A percentile compares a stretch with the other conserved stretches of the same genome.
phyloP scores from a whole-genome alignment of 495 filamentous ascomycete genomes.

The Penicillium crystallinum region DNA sequence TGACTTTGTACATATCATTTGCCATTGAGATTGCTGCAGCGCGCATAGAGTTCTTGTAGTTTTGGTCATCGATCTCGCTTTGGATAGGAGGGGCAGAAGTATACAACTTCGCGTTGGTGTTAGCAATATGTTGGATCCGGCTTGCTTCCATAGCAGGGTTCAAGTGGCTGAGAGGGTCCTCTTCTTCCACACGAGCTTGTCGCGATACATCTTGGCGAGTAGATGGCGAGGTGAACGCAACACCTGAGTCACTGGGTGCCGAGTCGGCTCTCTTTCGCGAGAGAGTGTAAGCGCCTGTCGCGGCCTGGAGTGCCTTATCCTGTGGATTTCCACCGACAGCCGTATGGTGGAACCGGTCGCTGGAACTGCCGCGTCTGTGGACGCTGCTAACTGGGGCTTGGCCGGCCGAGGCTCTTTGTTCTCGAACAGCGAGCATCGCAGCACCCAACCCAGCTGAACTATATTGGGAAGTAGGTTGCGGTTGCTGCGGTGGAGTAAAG shows the following conservation, averaged over 20 bases:
- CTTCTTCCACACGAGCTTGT: constrained; percentile 27
- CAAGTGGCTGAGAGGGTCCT: constrained; percentile 26
- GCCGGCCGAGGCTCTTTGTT: constrained; percentile 35
- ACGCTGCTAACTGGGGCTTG: constrained; percentile 4
- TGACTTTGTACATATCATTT: constrained; percentile 68
- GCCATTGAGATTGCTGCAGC: constrained; percentile 86
- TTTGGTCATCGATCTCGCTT: constrained; percentile 67
- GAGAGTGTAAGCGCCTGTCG: constrained; percentile 63
- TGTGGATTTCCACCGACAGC: constrained; percentile 47
- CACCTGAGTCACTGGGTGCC: constrained; percentile 43
- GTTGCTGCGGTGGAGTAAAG: constrained; percentile 51
- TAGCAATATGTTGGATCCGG: constrained; percentile 49
- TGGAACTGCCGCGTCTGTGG: constrained; percentile 11
- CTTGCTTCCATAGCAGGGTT: constrained; percentile 50
- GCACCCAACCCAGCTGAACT: constrained; percentile 66
- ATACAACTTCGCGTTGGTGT: constrained; percentile 59
- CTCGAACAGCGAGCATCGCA: constrained; percentile 62
- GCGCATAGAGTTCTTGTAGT: constrained; percentile 61
- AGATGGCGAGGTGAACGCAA: constrained; percentile 56
- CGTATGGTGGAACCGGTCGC: constrained; percentile 38
- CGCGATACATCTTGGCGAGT: constrained; percentile 59
- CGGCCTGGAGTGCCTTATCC: constrained; percentile 62
- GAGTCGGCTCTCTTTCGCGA: constrained; percentile 63
- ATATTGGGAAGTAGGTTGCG: constrained; percentile 43
- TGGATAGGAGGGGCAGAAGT: constrained; percentile 69